Percentiles rank a stretch among this genome's conserved stretches.
Conservation (phyloP, 148 eudicot species). For the Fagopyrum esculentum region DNA sequence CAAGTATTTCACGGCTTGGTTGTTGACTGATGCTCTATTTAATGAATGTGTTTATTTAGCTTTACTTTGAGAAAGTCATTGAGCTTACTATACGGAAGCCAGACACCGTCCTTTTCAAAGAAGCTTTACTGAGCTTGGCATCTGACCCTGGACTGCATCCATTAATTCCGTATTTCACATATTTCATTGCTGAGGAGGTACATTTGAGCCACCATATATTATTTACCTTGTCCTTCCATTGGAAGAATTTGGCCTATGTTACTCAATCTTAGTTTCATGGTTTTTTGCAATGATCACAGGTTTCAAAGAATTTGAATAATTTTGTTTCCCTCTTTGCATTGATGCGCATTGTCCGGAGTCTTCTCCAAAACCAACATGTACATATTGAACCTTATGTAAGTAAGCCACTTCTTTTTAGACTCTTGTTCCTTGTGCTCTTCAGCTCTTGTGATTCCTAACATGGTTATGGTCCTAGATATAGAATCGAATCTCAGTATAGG, state of each 20-base stretch:
- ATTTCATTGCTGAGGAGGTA: constrained; percentile 80
- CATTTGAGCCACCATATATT: not conserved
- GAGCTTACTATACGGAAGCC: constrained; percentile 52
- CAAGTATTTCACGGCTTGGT: not conserved
- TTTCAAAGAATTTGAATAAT: constrained; percentile 54
- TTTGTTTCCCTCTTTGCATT: constrained; percentile 54
- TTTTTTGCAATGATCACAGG: constrained; percentile 32
- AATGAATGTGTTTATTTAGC: constrained; percentile 36
- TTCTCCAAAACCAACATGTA: constrained; percentile 69
- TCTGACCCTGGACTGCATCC: constrained; percentile 81
- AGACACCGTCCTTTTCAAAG: constrained; percentile 52
- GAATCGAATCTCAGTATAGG: too few relatives aligned
- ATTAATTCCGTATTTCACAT: constrained; percentile 66
- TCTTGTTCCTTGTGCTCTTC: not conserved
- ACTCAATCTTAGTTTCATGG: constrained; percentile 2
- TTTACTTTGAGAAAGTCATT: constrained; percentile 70
- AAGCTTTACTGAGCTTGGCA: constrained; percentile 66
- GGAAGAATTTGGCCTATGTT: not conserved
- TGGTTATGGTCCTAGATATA: too few relatives aligned
- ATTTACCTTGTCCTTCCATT: not conserved
- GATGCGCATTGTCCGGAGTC: constrained; percentile 80
- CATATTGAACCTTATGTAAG: constrained; percentile 88
- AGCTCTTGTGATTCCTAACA: not conserved
- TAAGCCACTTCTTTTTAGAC: constrained; percentile 12
- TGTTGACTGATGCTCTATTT: constrained; percentile 11